Percentiles rank a stretch among this genome's conserved stretches.
phyloP scores from a whole-genome alignment of 352 stramenopile genomes.

The Pythium aphanidermatum region DNA sequence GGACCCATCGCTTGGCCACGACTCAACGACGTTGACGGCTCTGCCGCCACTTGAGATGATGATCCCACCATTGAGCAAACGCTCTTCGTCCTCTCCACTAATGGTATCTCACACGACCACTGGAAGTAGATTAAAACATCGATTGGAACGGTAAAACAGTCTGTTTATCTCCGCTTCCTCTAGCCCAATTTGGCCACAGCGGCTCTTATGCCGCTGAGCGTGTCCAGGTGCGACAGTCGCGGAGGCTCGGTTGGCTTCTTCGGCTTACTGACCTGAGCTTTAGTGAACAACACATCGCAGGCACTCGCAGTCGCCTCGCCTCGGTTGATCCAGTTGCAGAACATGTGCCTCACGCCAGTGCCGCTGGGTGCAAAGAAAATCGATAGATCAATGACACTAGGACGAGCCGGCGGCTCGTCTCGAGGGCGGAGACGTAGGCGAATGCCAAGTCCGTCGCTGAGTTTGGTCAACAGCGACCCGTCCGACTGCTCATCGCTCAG shows the following conservation, averaged over 20 bases:
- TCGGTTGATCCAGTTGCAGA: constrained; percentile 41
- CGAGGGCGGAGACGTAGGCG: constrained; percentile 14
- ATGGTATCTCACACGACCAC: too few relatives aligned
- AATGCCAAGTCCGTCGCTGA: constrained; percentile 46
- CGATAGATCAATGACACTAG: constrained; percentile 29
- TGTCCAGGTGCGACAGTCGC: constrained; percentile 6
- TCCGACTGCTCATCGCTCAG: constrained; percentile 32
- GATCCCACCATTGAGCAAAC: too few relatives aligned
- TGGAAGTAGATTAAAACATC: too few relatives aligned
- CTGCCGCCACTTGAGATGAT: too few relatives aligned
- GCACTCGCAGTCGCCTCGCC: constrained; percentile 10
- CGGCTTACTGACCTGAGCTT: constrained; percentile 8
- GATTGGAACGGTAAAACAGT: too few relatives aligned
- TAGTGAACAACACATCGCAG: constrained; percentile 41
- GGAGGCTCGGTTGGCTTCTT: constrained; percentile 8
- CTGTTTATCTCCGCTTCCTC: too few relatives aligned
- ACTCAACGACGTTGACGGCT: too few relatives aligned
- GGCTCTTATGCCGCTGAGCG: constrained; percentile 12
- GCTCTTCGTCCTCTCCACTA: too few relatives aligned
- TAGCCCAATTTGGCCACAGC: constrained; percentile 19
- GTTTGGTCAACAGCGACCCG: constrained; percentile 34
- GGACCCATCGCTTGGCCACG: too few relatives aligned
- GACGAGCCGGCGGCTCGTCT: not conserved
- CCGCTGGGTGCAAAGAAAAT: constrained; percentile 45
- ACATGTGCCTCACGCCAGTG: constrained; percentile 33